Evolutionary conservation across 2,329 filamentous ascomycete genomes (phyloP).

Genomic region (Cercospora janseana): DNA sequence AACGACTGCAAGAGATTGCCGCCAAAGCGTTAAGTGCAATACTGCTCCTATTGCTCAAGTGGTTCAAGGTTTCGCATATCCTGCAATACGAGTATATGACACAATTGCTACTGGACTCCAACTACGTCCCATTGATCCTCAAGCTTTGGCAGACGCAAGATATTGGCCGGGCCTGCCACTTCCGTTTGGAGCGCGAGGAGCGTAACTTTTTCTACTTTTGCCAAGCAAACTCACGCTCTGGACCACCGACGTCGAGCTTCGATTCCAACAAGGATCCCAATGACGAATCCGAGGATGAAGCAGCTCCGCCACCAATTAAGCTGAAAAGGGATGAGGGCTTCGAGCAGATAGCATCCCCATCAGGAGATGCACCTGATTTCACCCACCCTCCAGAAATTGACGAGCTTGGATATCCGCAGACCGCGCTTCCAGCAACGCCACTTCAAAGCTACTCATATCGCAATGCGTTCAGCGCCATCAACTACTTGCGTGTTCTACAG

Average conservation of each 20-base stretch:
- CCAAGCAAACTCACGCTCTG: constrained; percentile 66
- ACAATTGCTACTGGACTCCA: constrained; percentile 88
- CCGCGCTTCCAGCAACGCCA: constrained; percentile 67
- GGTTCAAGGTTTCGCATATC: constrained; percentile 92
- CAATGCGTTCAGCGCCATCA: constrained; percentile 93
- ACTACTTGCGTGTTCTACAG: constrained; percentile 92
- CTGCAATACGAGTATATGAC: constrained; percentile 95
- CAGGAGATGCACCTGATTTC: constrained; percentile 29
- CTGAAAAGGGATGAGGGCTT: constrained; percentile 50
- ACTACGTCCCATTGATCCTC: constrained; percentile 86
- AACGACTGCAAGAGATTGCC: constrained; percentile 80
- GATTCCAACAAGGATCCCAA: constrained; percentile 32
- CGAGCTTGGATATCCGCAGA: constrained; percentile 78
- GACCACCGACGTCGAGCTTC: constrained; percentile 26
- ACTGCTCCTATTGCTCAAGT: constrained; percentile 84
- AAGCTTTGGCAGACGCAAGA: constrained; percentile 96
- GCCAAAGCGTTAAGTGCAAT: constrained; percentile 90
- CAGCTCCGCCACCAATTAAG: constrained; percentile 73
- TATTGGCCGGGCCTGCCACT: constrained; percentile 83
- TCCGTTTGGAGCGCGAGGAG: constrained; percentile 76
- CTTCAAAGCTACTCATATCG: constrained; percentile 90
- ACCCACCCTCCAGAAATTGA: constrained; percentile 63
- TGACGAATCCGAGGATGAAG: constrained; percentile 58
- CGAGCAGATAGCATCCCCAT: constrained; percentile 40
- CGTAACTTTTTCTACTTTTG: constrained; percentile 92